Evolutionary conservation across 139 green algal genomes (phyloP), one percentile per base, ranked within the genome.

Genomic region (Tetradesmus obliquus): DNA sequence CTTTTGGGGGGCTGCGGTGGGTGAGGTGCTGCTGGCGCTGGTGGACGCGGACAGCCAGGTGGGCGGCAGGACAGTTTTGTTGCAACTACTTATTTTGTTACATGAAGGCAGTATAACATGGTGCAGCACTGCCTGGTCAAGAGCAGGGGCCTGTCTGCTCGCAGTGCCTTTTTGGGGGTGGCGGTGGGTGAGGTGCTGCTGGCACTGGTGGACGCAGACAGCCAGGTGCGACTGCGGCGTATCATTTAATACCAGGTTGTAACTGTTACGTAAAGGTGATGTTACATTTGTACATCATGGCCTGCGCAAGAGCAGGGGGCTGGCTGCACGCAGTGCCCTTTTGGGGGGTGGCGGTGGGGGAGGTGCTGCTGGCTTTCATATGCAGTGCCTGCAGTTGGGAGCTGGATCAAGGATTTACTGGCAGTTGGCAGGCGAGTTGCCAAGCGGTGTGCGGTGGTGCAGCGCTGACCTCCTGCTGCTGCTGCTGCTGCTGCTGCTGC

Each of bases 21-120:
- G 96, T 2, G 55, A 71, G 22, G 69, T 97, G 22, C 93, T 97
- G 53, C 24, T 97, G 12, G 84, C 89, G 84, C 58, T 94, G 12
- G 93, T 96, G 3, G 95, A 96, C 62, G 88, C 93, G 19, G 94
- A 95, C 76, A 51, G 32, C 24, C 32, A 55, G 32, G 19, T 83
- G 76, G 9, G 74, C n/a, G 32, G 32, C 32, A 45, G 32, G 32
- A 45, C 32, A 45, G 32, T 45, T 45, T 45, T 45, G 0, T 82
- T 82, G 2, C 8, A 7, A 10, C 22, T 82, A 24, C 1, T 82
- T 66, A 66, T 9, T 66, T 8, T 66, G 57, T 66, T 66, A 66
- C 57, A 9, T 66, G 6, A 9, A 13, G 57, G 57, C 1, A 45
- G 32, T 45, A 45, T 45, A 45, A 45, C 32, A 45, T 45, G 32